phyloP scores from a whole-genome alignment of 1,284 basidiomycete species.

The Fomitopsis pinicola region DNA sequence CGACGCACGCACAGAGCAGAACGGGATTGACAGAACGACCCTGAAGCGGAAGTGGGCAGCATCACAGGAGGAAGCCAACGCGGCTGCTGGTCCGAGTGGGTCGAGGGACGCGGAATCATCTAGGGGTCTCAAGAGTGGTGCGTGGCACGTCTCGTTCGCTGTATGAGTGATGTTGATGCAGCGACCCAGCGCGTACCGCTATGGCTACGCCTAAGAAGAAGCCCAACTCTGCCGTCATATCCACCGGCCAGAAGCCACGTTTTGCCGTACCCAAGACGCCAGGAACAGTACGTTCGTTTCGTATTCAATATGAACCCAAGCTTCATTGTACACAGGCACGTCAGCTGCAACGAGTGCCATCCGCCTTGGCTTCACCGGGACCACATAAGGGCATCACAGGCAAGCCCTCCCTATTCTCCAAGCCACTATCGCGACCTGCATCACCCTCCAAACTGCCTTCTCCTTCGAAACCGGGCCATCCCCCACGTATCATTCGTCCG shows the following conservation, averaged over 20 bases:
- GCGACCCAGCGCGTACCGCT: constrained; percentile 46
- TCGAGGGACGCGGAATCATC: constrained; percentile 35
- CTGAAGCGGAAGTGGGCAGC: constrained; percentile 73
- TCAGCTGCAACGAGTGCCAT: constrained; percentile 26
- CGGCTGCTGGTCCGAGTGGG: constrained; percentile 15
- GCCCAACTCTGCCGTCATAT: constrained; percentile 40
- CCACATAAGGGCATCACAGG: constrained; percentile 42
- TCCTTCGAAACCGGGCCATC: constrained; percentile 35
- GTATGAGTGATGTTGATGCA: background rate
- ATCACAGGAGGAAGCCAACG: constrained; percentile 43
- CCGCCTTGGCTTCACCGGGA: constrained; percentile 41
- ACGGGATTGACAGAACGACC: constrained; percentile 58
- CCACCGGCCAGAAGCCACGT: constrained; percentile 43
- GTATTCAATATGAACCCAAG: background rate
- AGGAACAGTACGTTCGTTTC: constrained; percentile 35
- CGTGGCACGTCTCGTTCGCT: constrained; percentile 11
- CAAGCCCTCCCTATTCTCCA: constrained; percentile 23
- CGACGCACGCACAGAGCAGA: constrained; percentile 40
- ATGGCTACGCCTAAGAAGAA: constrained; percentile 52
- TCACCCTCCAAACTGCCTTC: constrained; percentile 43
- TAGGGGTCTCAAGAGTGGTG: constrained; percentile 59
- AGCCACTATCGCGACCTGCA: constrained; percentile 35
- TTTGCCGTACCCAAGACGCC: constrained; percentile 41
- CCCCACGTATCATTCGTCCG: constrained; percentile 33
- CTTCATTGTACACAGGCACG: constrained; percentile 15